Evolutionary conservation across 176 grass and related monocot species (phyloP).

Genomic region (Juncus effusus): DNA sequence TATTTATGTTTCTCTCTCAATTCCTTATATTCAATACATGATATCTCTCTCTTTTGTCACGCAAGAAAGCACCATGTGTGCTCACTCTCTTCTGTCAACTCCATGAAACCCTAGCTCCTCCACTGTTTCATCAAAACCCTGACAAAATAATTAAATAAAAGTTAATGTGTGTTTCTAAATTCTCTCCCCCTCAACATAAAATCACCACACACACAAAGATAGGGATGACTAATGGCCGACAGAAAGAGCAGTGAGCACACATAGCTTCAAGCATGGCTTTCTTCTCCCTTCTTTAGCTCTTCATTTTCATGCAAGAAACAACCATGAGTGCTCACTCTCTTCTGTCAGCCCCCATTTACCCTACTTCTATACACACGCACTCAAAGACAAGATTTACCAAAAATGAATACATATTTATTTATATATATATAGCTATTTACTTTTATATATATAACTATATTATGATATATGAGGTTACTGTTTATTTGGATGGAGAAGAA

Average conservation of each 20-base stretch:
- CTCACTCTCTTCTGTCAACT: conserved; percentile 64
- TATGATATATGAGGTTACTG: conserved; percentile 28
- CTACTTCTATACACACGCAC: neutral
- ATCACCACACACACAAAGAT: conserved; percentile 20
- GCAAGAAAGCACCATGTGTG: conserved; percentile 72
- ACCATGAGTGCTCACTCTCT: conserved; percentile 98
- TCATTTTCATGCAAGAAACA: conserved; percentile 54
- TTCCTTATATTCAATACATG: conserved; percentile 19
- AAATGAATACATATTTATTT: too few species aligned
- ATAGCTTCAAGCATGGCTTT: conserved; percentile 42
- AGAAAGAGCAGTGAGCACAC: conserved; percentile 43
- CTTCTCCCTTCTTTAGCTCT: conserved; percentile 16
- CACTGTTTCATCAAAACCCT: conserved; percentile 7
- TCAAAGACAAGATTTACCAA: neutral
- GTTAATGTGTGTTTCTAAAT: too few species aligned
- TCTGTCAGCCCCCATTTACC: conserved; percentile 34
- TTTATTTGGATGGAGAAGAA: conserved; percentile 52
- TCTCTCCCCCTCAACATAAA: conserved; percentile 16
- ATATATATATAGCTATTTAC: too few species aligned
- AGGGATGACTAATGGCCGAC: conserved; percentile 32
- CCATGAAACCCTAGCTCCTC: neutral
- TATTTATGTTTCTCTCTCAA: neutral
- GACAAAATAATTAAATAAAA: neutral
- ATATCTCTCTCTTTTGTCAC: conserved; percentile 25
- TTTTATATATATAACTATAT: too few species aligned